Evolutionary conservation across 257 asterid genomes (phyloP).

Genomic region (Cruciata laevipes): DNA sequence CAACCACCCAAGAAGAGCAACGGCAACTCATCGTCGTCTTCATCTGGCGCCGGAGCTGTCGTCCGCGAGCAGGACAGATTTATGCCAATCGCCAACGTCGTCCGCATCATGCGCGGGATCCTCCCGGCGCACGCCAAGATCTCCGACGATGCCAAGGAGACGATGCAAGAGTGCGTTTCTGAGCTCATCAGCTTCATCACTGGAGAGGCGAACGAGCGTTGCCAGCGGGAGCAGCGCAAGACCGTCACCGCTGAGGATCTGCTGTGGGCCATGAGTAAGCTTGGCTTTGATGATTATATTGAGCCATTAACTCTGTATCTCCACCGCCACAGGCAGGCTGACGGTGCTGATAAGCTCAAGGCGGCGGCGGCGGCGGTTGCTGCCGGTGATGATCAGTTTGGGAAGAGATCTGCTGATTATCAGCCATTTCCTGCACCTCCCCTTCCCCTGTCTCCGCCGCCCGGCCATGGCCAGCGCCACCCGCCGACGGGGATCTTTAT

Average conservation of each 20-base stretch:
- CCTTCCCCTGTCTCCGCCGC: not conserved
- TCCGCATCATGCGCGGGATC: conserved; percentile 79
- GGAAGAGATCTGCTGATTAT: conserved; percentile 34
- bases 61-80: conserved; percentile 94
- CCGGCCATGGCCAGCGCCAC: not conserved
- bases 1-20: conserved; percentile 12
- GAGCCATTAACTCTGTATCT: conserved; percentile 84
- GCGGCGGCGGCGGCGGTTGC: not conserved
- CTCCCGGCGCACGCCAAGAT: conserved; percentile 88
- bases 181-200: conserved; percentile 94
- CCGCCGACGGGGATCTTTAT: not conserved
- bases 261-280: conserved; percentile 96
- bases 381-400: conserved; percentile 36
- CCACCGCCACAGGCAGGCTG: conserved; percentile 68
- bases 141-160: conserved; percentile 92
- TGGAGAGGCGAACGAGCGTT: conserved; percentile 87
- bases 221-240: conserved; percentile 93
- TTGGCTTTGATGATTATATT: conserved; percentile 78
- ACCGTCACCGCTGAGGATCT: conserved; percentile 92
- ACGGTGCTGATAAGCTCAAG: conserved; percentile 36
- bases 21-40: conserved; percentile 15
- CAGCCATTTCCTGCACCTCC: conserved; percentile 25
- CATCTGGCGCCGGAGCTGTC: conserved; percentile 31
- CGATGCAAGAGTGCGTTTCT: conserved; percentile 88
- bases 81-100: conserved; percentile 96